Percentiles rank a stretch among this genome's conserved stretches.
Conservation (phyloP, 1,284 basidiomycete species). For the Austroboletus novae-zelandiae region DNA sequence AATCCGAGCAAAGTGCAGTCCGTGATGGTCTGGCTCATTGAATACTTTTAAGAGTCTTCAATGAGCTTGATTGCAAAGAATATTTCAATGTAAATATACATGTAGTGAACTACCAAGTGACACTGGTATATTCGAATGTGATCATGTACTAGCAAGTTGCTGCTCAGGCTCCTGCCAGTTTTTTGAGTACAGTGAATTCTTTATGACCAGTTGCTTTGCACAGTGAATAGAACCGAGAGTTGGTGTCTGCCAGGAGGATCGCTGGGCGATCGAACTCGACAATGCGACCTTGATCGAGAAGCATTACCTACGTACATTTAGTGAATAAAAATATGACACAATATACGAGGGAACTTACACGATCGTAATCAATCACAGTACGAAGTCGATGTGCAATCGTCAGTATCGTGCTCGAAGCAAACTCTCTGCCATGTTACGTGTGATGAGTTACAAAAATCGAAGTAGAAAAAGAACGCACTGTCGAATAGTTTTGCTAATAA, state of each 20-base stretch:
- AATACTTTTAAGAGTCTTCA: too few species aligned
- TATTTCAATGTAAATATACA: too few species aligned
- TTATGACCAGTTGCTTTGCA: conserved; percentile 82
- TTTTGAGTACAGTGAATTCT: conserved; percentile 75
- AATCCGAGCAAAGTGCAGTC: too few species aligned
- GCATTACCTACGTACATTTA: conserved; percentile 58
- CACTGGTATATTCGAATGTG: too few species aligned
- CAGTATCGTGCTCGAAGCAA: conserved; percentile 62
- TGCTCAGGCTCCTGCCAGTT: conserved; percentile 53
- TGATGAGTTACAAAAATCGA: background rate
- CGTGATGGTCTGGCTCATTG: too few species aligned
- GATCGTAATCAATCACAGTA: conserved; percentile 69
- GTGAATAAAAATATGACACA: conserved; percentile 3
- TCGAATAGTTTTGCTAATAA: conserved; percentile 57
- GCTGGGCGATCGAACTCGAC: too few species aligned
- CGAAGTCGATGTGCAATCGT: conserved; percentile 72
- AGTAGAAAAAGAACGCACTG: conserved; percentile 39
- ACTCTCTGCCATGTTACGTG: conserved; percentile 51
- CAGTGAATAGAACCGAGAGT: conserved; percentile 71
- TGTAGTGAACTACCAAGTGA: too few species aligned
- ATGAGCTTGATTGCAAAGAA: too few species aligned
- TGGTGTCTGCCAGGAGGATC: too few species aligned
- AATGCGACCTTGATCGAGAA: conserved; percentile 87
- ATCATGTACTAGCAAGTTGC: too few species aligned
- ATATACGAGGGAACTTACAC: conserved; percentile 37